Percentiles rank a stretch among this genome's conserved stretches.
phyloP scores from a whole-genome alignment of 352 stramenopile genomes.

The Globisporangium abappressorium region DNA sequence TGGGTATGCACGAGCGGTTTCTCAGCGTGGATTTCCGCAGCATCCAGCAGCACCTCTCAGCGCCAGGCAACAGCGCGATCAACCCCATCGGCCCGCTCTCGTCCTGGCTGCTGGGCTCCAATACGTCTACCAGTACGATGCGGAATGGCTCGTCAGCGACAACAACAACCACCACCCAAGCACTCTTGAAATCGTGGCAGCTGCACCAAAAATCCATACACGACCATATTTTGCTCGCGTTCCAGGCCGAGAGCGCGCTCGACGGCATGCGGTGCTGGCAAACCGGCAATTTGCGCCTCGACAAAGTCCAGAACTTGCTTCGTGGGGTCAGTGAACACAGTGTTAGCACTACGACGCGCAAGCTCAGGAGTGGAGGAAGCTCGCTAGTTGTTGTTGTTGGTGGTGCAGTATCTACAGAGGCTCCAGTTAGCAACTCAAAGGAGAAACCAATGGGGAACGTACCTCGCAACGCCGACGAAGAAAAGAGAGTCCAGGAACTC shows the following conservation, averaged over 20 bases:
- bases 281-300: slow-evolving; percentile 11
- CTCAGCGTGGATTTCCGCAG: slow-evolving; percentile 30
- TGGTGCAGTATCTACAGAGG: background rate
- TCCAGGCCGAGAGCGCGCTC: slow-evolving; percentile 34
- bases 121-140: background rate
- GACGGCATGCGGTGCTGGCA: slow-evolving; percentile 24
- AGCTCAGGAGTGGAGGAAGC: background rate
- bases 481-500: slow-evolving; percentile 11
- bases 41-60: slow-evolving; percentile 28
- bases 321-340: background rate
- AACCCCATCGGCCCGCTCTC: slow-evolving; percentile 6
- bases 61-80: background rate
- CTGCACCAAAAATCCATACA: slow-evolving; percentile 22
- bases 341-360: background rate
- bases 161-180: background rate
- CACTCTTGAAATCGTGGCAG: slow-evolving; percentile 28
- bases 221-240: slow-evolving; percentile 28
- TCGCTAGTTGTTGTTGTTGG: background rate
- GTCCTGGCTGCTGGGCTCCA: slow-evolving; percentile 11
- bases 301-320: slow-evolving; percentile 14
- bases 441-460: background rate
- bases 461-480: background rate
- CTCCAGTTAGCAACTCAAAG: background rate
- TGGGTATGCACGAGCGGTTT: slow-evolving; percentile 28
- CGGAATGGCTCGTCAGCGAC: background rate